phyloP scores from a whole-genome alignment of 305 asterid species.

The Fraxinus sp. region DNA sequence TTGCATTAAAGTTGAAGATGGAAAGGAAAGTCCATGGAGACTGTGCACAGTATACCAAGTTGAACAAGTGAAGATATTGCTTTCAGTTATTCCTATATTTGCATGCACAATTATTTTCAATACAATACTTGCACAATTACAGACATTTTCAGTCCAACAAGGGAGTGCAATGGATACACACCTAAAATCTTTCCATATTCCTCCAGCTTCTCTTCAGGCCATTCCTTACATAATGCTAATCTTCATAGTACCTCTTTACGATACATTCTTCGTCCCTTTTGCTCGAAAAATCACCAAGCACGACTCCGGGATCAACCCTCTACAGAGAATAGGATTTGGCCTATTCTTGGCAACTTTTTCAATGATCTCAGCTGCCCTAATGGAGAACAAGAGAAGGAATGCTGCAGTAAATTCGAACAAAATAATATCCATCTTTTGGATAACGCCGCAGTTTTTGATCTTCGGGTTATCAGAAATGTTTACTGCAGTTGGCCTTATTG shows the following conservation, averaged over 20 bases:
- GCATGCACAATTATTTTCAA: constrained; percentile 93
- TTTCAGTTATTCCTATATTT: constrained; percentile 71
- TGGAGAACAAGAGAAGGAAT: constrained; percentile 61
- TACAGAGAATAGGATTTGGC: constrained; percentile 72
- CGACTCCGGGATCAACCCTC: constrained; percentile 62
- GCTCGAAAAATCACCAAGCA: constrained; percentile 66
- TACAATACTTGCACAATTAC: constrained; percentile 84
- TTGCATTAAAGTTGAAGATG: constrained; percentile 54
- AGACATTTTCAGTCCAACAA: constrained; percentile 93
- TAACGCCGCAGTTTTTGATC: constrained; percentile 67
- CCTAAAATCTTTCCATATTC: constrained; percentile 59
- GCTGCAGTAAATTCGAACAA: constrained; percentile 20
- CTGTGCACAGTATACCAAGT: constrained; percentile 66
- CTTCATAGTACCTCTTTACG: constrained; percentile 79
- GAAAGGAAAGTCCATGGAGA: constrained; percentile 60
- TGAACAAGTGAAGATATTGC: constrained; percentile 72
- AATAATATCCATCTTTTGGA: constrained; percentile 68
- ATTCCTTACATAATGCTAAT: constrained; percentile 83
- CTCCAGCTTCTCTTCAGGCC: constrained; percentile 94
- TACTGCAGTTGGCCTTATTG: constrained; percentile 77
- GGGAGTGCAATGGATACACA: constrained; percentile 74
- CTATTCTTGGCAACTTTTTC: constrained; percentile 76
- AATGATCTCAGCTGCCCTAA: constrained; percentile 77
- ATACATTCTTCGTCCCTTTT: constrained; percentile 68
- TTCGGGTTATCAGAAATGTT: constrained; percentile 84